A percentile compares a stretch with the other conserved stretches of the same genome.
Evolutionary conservation across 805 yeast species (phyloP).

Genomic region (Grigorovia yakushimaensis): DNA sequence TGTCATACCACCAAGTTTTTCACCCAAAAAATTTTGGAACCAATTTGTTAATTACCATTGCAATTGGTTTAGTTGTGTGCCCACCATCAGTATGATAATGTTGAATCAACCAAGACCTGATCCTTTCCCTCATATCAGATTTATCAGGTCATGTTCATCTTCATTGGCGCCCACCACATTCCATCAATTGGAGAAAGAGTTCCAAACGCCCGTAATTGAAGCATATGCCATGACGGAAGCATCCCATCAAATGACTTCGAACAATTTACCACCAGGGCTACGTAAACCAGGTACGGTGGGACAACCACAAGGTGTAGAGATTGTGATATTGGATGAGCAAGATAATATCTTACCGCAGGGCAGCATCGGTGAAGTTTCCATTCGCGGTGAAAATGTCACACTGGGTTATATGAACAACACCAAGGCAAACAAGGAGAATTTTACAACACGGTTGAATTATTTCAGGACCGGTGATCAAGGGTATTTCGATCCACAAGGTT

Average conservation of each 20-base stretch:
- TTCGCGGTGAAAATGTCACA: constrained; percentile 61
- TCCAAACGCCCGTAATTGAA: constrained; percentile 61
- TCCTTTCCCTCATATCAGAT: constrained; percentile 46
- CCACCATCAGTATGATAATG: constrained; percentile 63
- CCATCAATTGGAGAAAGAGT: constrained; percentile 43
- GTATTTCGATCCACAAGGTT: constrained; percentile 46
- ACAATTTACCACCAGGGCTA: constrained; percentile 53
- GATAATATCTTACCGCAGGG: constrained; percentile 42
- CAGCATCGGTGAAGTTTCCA: constrained; percentile 56
- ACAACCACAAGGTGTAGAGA: constrained; percentile 58
- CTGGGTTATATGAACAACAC: constrained; percentile 62
- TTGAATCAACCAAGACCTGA: constrained; percentile 42
- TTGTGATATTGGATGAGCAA: constrained; percentile 43
- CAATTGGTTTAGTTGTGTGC: constrained; percentile 70
- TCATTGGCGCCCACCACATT: constrained; percentile 60
- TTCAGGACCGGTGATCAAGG: constrained; percentile 81
- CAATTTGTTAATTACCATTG: constrained; percentile 43
- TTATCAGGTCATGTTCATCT: constrained; percentile 64
- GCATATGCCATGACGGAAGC: constrained; percentile 81
- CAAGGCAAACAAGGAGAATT: constrained; percentile 60
- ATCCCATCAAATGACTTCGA: constrained; percentile 72
- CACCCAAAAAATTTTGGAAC: constrained; percentile 52
- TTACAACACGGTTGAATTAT: constrained; percentile 44
- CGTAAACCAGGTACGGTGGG: constrained; percentile 69
- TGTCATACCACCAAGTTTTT: constrained; percentile 52